phyloP scores from a whole-genome alignment of 805 yeast genomes.

The Starmerella asiatica region DNA sequence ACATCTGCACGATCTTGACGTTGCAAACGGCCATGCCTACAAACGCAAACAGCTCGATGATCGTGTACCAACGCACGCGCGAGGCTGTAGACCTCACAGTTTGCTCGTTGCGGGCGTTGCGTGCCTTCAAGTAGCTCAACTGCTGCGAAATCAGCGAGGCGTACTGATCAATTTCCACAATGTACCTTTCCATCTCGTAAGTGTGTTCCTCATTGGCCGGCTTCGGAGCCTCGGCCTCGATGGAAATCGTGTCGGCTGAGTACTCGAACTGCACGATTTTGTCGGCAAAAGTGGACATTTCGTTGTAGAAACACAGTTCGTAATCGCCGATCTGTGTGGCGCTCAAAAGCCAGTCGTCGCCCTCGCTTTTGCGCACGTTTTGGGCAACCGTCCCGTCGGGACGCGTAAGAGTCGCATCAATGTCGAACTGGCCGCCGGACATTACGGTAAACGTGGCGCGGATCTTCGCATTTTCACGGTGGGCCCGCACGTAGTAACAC shows the following conservation, averaged over 20 bases:
- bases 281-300: slow-evolving; percentile 68
- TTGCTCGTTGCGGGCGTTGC: slow-evolving; percentile 83
- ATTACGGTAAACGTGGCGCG: slow-evolving; percentile 76
- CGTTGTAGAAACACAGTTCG: slow-evolving; percentile 73
- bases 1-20: slow-evolving; percentile 67
- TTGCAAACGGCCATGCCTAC: slow-evolving; percentile 66
- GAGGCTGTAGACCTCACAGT: slow-evolving; percentile 71
- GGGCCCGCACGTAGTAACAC: slow-evolving; percentile 61
- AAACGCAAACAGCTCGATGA: slow-evolving; percentile 57
- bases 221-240: slow-evolving; percentile 50
- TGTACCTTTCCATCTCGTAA: slow-evolving; percentile 24
- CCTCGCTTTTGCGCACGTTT: slow-evolving; percentile 49
- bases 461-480: slow-evolving; percentile 43
- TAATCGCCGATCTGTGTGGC: slow-evolving; percentile 66
- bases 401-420: slow-evolving; percentile 46
- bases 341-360: slow-evolving; percentile 63
- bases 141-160: slow-evolving; percentile 24
- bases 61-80: slow-evolving; percentile 63
- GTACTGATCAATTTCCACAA: slow-evolving; percentile 23
- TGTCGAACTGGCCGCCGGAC: slow-evolving; percentile 66
- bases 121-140: slow-evolving; percentile 70
- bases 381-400: slow-evolving; percentile 46
- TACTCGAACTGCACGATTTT: slow-evolving; percentile 78
- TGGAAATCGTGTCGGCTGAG: slow-evolving; percentile 29
- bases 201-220: slow-evolving; percentile 23